phyloP scores from a whole-genome alignment of 2,329 filamentous ascomycete species.

The Zymoseptoria pseudotritici region DNA sequence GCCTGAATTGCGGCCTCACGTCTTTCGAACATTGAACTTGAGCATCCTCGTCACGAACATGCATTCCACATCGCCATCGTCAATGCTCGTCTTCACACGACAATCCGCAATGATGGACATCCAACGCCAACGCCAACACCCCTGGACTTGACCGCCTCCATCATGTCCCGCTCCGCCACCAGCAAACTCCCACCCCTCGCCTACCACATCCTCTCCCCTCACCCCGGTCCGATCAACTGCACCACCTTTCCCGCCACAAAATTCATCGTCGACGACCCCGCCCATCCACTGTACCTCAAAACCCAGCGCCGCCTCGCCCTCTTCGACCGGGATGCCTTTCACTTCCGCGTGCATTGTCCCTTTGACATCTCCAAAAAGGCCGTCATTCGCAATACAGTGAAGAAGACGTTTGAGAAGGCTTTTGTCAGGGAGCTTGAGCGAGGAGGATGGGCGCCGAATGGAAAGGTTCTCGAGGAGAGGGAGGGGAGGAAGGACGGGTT shows the following conservation, averaged over 20 bases:
- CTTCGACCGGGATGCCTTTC: conserved; percentile 34
- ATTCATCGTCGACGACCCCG: conserved; percentile 17
- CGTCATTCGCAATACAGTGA: conserved; percentile 41
- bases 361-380: conserved; percentile 31
- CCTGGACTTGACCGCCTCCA: background rate
- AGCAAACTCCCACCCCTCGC: conserved; percentile 7
- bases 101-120: too few species aligned
- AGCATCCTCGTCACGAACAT: too few species aligned
- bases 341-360: conserved; percentile 39
- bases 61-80: too few species aligned
- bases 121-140: too few species aligned
- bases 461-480: conserved; percentile 9
- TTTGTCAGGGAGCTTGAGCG: conserved; percentile 40
- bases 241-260: conserved; percentile 20
- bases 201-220: conserved; percentile 14
- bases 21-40: too few species aligned
- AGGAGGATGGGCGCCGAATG: conserved; percentile 38
- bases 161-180: background rate
- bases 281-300: conserved; percentile 30
- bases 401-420: conserved; percentile 38
- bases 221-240: conserved; percentile 21
- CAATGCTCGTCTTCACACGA: too few species aligned
- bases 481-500: background rate
- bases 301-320: conserved; percentile 14
- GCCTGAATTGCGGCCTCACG: too few species aligned